phyloP scores from a whole-genome alignment of 2,329 filamentous ascomycete species.

The Exophiala sideris region DNA sequence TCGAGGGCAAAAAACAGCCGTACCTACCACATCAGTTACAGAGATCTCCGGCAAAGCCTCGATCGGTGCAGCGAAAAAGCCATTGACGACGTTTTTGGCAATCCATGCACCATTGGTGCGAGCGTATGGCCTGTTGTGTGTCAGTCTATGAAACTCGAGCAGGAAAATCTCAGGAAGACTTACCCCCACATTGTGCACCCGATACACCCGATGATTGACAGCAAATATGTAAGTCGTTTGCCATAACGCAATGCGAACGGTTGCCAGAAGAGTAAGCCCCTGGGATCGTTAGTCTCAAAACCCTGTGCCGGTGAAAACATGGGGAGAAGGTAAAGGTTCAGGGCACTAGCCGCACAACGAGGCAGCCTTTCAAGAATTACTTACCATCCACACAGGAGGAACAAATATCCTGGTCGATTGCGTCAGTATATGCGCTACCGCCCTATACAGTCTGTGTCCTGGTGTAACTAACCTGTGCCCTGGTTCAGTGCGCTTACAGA shows the following conservation, averaged over 20 bases:
- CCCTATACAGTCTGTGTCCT: background rate
- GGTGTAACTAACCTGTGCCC: slow-evolving; percentile 34
- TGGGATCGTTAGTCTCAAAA: no score
- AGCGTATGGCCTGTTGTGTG: slow-evolving; percentile 39
- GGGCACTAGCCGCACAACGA: no score
- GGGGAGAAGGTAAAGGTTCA: no score
- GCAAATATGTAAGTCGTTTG: slow-evolving; percentile 29
- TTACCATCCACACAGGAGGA: slow-evolving; percentile 32
- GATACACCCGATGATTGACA: slow-evolving; percentile 29
- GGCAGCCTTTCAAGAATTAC: no score
- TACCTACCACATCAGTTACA: slow-evolving; percentile 42
- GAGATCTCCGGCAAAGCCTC: slow-evolving; percentile 49
- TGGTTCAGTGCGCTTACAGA: slow-evolving; percentile 45
- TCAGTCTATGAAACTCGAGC: background rate
- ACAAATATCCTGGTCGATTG: slow-evolving; percentile 40
- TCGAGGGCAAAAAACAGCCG: background rate
- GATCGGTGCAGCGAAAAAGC: slow-evolving; percentile 49
- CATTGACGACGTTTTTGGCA: slow-evolving; percentile 46
- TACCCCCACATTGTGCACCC: slow-evolving; percentile 5
- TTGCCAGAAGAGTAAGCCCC: slow-evolving; percentile 42
- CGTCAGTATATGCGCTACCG: slow-evolving; percentile 8
- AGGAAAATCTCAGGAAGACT: background rate
- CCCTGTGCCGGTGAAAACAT: slow-evolving; percentile 23
- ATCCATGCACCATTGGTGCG: slow-evolving; percentile 48
- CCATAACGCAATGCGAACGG: slow-evolving; percentile 47